These are phyloP conservation scores for Verbascum thapsus DNA, from an alignment of 257 asterid species.

Conservation along the genomic window DNA sequence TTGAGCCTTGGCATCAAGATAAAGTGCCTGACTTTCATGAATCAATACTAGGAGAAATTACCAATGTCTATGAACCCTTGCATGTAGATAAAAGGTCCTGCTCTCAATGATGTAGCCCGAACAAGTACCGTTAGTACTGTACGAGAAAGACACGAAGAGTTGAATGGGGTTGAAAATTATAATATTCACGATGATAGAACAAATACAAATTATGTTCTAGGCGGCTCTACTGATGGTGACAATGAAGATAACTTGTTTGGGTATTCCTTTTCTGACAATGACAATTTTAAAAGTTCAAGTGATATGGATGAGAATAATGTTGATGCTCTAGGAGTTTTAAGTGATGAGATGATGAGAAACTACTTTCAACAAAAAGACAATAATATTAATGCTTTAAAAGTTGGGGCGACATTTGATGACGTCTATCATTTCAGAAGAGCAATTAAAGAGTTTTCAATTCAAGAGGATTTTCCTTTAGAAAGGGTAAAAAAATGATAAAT, in stretches of 20 bases:
- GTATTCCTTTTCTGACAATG: not conserved
- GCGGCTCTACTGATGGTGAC: not conserved
- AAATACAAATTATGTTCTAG: not conserved
- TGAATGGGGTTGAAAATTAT: too few species aligned
- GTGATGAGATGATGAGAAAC: not conserved
- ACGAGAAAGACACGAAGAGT: too few species aligned
- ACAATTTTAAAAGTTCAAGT: not conserved
- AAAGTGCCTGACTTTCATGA: too few species aligned
- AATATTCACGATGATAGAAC: not conserved
- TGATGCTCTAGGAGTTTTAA: not conserved
- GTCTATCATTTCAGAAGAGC: not conserved
- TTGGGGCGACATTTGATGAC: not conserved
- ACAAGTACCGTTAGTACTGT: too few species aligned
- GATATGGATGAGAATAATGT: not conserved
- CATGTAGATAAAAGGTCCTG: too few species aligned
- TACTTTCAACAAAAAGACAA: not conserved
- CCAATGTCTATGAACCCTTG: too few species aligned
- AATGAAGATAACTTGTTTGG: not conserved
- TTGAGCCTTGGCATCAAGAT: too few species aligned
- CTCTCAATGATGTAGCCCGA: too few species aligned
- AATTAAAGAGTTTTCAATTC: not conserved
- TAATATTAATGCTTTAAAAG: not conserved
- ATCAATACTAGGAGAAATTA: too few species aligned
- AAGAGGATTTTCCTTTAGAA: not conserved
- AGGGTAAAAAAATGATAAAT: not conserved